Conservation (phyloP, 345 rosid species). For the Arabidopsis thaliana region DNA sequence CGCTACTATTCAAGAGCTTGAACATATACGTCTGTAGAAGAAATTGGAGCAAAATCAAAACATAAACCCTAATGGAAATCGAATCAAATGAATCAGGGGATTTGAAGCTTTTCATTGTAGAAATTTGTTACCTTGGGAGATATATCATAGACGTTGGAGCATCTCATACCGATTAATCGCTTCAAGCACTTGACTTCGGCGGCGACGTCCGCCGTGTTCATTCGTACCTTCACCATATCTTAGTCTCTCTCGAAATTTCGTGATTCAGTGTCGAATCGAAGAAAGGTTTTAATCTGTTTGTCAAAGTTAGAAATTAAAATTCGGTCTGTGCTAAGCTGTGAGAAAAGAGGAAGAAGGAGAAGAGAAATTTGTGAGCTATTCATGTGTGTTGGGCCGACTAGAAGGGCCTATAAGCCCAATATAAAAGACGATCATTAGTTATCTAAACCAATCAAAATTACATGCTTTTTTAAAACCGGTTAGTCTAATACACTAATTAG, state of each 20-base stretch:
- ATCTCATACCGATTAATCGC: slow-evolving; percentile 90
- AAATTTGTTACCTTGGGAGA: slow-evolving; percentile 71
- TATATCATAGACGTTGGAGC: slow-evolving; percentile 97
- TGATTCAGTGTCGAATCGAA: slow-evolving; percentile 22
- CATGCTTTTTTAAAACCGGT: no score
- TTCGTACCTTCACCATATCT: slow-evolving; percentile 92
- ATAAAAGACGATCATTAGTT: neutral
- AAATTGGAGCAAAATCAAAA: slow-evolving; percentile 8
- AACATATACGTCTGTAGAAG: slow-evolving; percentile 76
- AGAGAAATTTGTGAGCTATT: neutral
- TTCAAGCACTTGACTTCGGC: slow-evolving; percentile 96
- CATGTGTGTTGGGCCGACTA: neutral
- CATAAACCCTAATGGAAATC: slow-evolving; percentile 5
- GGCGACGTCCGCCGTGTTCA: slow-evolving; percentile 99
- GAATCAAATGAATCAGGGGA: neutral
- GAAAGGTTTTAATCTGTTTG: neutral
- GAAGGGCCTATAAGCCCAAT: slow-evolving; percentile 7
- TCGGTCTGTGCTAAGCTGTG: neutral
- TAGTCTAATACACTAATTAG: neutral
- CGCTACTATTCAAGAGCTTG: slow-evolving; percentile 98
- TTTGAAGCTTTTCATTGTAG: neutral
- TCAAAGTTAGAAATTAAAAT: no score
- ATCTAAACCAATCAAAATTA: neutral
- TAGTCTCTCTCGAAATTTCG: neutral
- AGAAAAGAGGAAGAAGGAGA: neutral